phyloP scores from a whole-genome alignment of 257 asterid genomes.

The Nicotiana otophora region DNA sequence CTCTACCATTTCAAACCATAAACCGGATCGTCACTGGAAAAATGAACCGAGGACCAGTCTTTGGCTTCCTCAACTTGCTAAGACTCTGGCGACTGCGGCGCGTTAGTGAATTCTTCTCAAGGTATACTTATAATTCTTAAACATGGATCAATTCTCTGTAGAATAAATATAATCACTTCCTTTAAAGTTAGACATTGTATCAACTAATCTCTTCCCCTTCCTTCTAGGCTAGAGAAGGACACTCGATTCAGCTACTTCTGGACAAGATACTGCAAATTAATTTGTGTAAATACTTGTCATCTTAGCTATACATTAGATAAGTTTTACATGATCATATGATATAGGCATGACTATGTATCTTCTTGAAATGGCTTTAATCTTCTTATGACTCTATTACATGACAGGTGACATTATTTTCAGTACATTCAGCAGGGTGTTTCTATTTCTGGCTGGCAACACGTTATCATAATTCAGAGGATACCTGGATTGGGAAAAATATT shows the following conservation, averaged over 20 bases:
- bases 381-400: not conserved
- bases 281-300: slow-evolving; percentile 34
- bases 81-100: slow-evolving; percentile 92
- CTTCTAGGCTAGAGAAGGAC: slow-evolving; percentile 79
- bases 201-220: not conserved
- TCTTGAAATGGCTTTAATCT: no score
- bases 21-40: slow-evolving; percentile 47
- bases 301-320: not conserved
- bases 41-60: slow-evolving; percentile 30
- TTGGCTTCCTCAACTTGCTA: slow-evolving; percentile 89
- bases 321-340: not conserved
- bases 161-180: not conserved
- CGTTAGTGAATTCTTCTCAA: slow-evolving; percentile 79
- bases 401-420: slow-evolving; percentile 83
- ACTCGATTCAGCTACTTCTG: slow-evolving; percentile 88
- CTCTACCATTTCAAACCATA: slow-evolving; percentile 72
- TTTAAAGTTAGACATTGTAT: not conserved
- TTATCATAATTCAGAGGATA: slow-evolving; percentile 31
- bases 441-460: slow-evolving; percentile 77
- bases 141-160: not conserved
- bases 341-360: no score
- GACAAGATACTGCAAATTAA: slow-evolving; percentile 72
- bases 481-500: slow-evolving; percentile 73
- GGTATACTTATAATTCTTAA: slow-evolving; percentile 23
- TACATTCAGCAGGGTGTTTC: slow-evolving; percentile 87